Conservation (phyloP, 805 yeast genomes). For the Metschnikowia reukaufii region DNA sequence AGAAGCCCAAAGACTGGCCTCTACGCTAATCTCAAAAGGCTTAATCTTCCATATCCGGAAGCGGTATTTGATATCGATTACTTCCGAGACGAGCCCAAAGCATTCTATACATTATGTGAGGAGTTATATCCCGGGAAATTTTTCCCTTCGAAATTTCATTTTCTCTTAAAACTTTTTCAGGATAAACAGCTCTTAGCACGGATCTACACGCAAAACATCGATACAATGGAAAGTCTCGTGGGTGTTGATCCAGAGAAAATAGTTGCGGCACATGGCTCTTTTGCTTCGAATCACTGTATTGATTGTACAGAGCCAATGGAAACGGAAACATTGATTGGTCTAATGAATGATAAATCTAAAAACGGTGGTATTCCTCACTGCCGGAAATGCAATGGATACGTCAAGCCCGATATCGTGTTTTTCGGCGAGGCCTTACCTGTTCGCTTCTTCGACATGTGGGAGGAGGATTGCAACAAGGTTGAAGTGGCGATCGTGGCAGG, state of each 20-base stretch:
- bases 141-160: conserved; percentile 80
- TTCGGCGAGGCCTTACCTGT: conserved; percentile 87
- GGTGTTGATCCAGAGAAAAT: conserved; percentile 65
- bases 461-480: conserved; percentile 48
- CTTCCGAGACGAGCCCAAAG: conserved; percentile 71
- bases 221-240: conserved; percentile 83
- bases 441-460: conserved; percentile 69
- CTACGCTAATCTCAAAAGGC: conserved; percentile 71
- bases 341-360: conserved; percentile 32
- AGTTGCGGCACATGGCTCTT: conserved; percentile 95
- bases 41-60: conserved; percentile 87
- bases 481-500: conserved; percentile 89
- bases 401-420: conserved; percentile 92
- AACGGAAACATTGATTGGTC: conserved; percentile 42
- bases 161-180: conserved; percentile 64
- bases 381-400: conserved; percentile 64
- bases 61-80: conserved; percentile 92
- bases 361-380: conserved; percentile 55
- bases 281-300: conserved; percentile 81
- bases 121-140: conserved; percentile 89
- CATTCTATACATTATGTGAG: conserved; percentile 80
- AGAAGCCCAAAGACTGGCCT: conserved; percentile 88
- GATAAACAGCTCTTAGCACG: conserved; percentile 62
- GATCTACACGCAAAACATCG: conserved; percentile 90
- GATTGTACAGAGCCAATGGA: conserved; percentile 62